Conservation (phyloP, 345 rosid genomes). For the Trapa incisa region DNA sequence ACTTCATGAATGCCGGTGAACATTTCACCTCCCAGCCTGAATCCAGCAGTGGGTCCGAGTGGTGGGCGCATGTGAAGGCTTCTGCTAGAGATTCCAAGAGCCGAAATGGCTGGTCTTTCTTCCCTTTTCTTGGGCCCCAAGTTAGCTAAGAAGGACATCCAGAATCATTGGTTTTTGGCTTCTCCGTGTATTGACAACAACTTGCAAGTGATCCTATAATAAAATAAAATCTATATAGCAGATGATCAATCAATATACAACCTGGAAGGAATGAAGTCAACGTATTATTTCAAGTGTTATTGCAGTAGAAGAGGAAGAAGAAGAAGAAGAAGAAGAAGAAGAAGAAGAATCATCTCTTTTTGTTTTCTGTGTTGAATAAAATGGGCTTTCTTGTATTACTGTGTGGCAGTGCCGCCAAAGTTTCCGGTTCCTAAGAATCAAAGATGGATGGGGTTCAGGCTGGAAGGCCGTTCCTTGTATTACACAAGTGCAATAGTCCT, state of each 20-base stretch:
- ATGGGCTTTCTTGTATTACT: not conserved
- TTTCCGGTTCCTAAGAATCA: not conserved
- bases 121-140: conserved; percentile 72
- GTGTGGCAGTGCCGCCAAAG: not conserved
- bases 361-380: not conserved
- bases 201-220: not conserved
- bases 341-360: not conserved
- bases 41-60: conserved; percentile 37
- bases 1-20: conserved; percentile 58
- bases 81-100: conserved; percentile 41
- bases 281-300: not conserved
- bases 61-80: conserved; percentile 79
- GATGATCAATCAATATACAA: not conserved
- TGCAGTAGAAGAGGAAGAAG: not conserved
- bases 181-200: not conserved
- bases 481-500: too few relatives aligned
- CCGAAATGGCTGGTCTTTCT: conserved; percentile 66
- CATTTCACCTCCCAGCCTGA: conserved; percentile 30
- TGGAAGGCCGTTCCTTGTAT: too few relatives aligned
- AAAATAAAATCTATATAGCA: not conserved
- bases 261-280: not conserved
- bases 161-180: not conserved
- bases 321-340: not conserved
- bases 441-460: too few relatives aligned
- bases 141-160: conserved; percentile 26